Evolutionary conservation across 2,329 filamentous ascomycete species (phyloP), one percentile per base, ranked within the genome.

Genomic region (Calycina marina): DNA sequence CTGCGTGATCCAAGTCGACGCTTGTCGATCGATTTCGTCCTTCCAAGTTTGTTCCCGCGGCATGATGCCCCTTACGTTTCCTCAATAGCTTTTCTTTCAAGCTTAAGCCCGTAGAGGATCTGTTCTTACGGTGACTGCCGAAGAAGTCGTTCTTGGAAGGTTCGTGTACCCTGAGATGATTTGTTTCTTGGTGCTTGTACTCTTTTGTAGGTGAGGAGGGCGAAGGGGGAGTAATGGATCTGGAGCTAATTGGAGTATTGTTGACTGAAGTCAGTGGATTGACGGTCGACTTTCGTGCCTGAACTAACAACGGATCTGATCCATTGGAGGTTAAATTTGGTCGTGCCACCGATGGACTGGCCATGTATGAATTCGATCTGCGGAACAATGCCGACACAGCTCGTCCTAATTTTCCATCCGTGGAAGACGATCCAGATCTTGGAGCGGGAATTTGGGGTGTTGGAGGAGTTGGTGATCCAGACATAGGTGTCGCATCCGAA

Each of bases 41-140:
- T n/a, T n/a, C n/a, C n/a, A n/a, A n/a, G 4, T 28, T 22, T 8
- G 8, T n/a, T n/a, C n/a, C 20, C n/a, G 8, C n/a, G n/a, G 20
- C 20, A 22, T 8, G 2, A 22, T 22, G 8, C 20, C n/a, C 8
- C 8, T 22, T 22, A 16, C 40, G 46, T 14, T 42, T 32, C 14
- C 32, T 41, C 2, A 40, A 37, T 10, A 47, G 30, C 22, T 34
- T 39, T 20, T 48, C 40, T n/a, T 46, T 40, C 18, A 51, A 15
- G 20, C 39, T 32, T 18, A 46, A 37, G n/a, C 45, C 47, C 9
- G 43, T 50, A 2, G 45, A 45, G 4, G 49, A 43, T 18, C 57
- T 57, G 52, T 70, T 73, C 46, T 62, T 64, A 41, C 58, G 60
- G 32, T 57, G 55, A 27, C 51, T 55, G n/a, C 50, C 46, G 14